These are phyloP conservation scores for Dictyostelium capitatum DNA, from an alignment of 78 protist genomes.

Conservation along the genomic window DNA sequence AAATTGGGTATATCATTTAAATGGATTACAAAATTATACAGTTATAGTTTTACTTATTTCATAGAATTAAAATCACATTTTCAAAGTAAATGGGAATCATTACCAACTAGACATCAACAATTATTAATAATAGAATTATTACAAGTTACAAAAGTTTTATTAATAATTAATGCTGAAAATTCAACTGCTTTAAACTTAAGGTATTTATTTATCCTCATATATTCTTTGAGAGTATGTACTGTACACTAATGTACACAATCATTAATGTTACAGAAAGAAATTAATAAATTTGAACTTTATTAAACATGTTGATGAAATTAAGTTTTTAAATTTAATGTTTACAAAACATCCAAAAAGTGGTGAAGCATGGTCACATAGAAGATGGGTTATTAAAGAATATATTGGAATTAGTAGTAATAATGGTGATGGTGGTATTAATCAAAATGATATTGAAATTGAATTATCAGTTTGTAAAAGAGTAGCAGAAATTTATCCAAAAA, in stretches of 20 bases:
- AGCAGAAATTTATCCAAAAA: constrained; percentile 78
- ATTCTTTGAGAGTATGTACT: too few species aligned
- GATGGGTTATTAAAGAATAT: constrained; percentile 35
- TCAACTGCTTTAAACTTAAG: constrained; percentile 30
- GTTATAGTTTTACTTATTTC: constrained; percentile 24
- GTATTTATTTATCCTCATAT: background rate
- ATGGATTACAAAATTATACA: constrained; percentile 17
- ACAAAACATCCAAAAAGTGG: constrained; percentile 83
- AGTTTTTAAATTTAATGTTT: constrained; percentile 44
- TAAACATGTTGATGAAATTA: constrained; percentile 21
- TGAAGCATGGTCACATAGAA: constrained; percentile 71
- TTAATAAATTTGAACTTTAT: background rate
- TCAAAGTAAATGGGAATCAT: background rate
- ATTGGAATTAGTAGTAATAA: background rate
- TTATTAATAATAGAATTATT: background rate
- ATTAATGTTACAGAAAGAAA: constrained; percentile 32
- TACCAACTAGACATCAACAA: background rate
- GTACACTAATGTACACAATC: background rate
- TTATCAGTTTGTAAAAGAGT: constrained; percentile 52
- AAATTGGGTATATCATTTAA: constrained; percentile 39
- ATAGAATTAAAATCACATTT: background rate
- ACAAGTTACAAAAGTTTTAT: background rate
- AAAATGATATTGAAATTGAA: background rate
- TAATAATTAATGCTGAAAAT: constrained; percentile 72
- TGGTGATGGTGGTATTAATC: background rate